These are phyloP conservation scores for Trypanosomatidae sp. DNA, from an alignment of 208 protist genomes.

Conservation along the genomic window DNA sequence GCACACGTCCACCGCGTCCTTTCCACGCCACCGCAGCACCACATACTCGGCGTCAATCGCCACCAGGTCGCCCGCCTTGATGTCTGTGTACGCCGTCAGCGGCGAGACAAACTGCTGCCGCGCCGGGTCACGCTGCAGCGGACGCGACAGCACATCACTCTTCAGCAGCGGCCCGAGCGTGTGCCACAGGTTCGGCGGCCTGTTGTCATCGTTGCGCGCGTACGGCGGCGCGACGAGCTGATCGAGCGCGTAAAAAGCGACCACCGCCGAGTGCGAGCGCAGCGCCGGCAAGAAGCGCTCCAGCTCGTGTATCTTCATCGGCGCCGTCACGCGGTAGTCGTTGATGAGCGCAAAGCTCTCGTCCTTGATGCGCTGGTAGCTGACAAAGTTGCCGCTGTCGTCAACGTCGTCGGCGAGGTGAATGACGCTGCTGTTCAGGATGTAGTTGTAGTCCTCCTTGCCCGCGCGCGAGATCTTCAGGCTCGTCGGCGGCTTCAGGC, in stretches of 20 bases:
- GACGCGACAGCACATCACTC: slow-evolving; percentile 58
- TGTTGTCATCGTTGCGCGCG: slow-evolving; percentile 42
- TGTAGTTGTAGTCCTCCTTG: slow-evolving; percentile 81
- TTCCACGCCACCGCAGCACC: slow-evolving; percentile 56
- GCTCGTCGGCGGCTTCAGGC: slow-evolving; percentile 66
- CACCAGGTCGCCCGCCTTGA: slow-evolving; percentile 60
- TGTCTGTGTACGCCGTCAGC: slow-evolving; percentile 45
- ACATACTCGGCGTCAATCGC: slow-evolving; percentile 88
- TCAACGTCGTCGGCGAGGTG: slow-evolving; percentile 81
- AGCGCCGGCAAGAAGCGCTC: slow-evolving; percentile 64
- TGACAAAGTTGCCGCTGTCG: slow-evolving; percentile 81
- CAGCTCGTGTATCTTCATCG: slow-evolving; percentile 56
- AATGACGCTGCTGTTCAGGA: slow-evolving; percentile 78
- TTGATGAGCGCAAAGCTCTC: slow-evolving; percentile 77
- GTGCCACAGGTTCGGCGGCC: slow-evolving; percentile 69
- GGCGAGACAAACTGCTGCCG: slow-evolving; percentile 58
- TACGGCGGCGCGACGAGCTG: slow-evolving; percentile 49
- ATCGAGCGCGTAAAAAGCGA: slow-evolving; percentile 75
- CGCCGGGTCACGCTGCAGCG: slow-evolving; percentile 37
- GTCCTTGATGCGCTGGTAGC: slow-evolving; percentile 72
- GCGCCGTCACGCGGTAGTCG: slow-evolving; percentile 74
- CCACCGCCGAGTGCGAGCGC: slow-evolving; percentile 59
- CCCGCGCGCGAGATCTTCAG: slow-evolving; percentile 71
- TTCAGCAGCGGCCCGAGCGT: slow-evolving; percentile 60
- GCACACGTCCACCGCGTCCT: slow-evolving; percentile 21